Base-by-base conservation (phyloP, 169 alveolate species). In the Plasmodium inui region DNA sequence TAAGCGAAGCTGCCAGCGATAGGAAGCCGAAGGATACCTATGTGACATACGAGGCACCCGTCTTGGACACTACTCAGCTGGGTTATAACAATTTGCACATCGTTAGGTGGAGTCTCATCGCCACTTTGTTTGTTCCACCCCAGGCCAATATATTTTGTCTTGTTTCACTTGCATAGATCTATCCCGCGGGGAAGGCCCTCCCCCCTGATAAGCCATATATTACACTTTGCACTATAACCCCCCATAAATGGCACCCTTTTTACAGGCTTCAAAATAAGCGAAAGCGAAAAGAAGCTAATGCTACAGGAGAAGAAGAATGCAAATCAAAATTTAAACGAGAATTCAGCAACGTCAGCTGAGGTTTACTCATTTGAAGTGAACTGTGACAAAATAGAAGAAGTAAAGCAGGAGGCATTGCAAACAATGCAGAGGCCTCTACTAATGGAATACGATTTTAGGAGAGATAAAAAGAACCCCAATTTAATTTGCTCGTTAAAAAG, bases 361-460 rank as follows among this genome's bases (percentile, higher is more conserved):
- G 98, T 97, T 30, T 97, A 97, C 82, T 97, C 98, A 10, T 97
- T 98, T 82, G 99, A 98, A 95, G 98, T 98, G 57, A 85, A 96
- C 41, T 96, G 97, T 30, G 98, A 97, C 46, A 97, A 96, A 61
- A 97, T 97, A 53, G 99, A 97, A 28, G 95, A 93, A 74, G 98
- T 98, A 28, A 98, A 97, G 95, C 95, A 97, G 83, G 98, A 96
- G 70, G 98, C 99, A 55, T 95, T 97, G 53, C 97, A 92, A 80
- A 92, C 96, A 61, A 96, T 98, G 98, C 98, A 97, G 61, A 96
- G 98, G 37, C 99, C 99, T 12, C 94, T 99, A 91, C 96, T 99
- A 78, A 98, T 98, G 97, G 99, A 99, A 95, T 99, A 99, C 96
- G 99, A 99, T 93, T 99, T 99, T 85, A 95, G 99, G 73, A 97